Evolutionary conservation across 371 early-diverging fungal species (phyloP), one percentile per base, ranked within the genome.

Genomic region (Syncephalis plumigaleata): DNA sequence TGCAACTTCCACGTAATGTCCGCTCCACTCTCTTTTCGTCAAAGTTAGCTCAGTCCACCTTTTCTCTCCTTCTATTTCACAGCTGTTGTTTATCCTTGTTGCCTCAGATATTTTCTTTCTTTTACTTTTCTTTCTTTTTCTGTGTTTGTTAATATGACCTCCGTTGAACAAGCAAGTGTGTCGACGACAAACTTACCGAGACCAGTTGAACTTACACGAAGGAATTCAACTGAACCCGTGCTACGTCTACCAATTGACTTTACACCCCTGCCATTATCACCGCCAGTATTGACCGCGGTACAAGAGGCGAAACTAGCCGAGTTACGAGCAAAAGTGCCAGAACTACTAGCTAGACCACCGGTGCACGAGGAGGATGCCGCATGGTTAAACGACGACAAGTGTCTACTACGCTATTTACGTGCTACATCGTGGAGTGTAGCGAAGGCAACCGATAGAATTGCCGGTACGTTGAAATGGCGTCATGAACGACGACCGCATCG

Each of bases 381-480:
- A 1, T 79, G 73, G 60, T 52, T 73, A 23, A 66, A 70, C 15
- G 72, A 77, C 1, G 31, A 31, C 11, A 56, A 52, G 23, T 75
- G 77, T 15, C 55, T 79, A 20, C 63, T 79, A 27, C 65, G 86
- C 11, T 89, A 85, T 52, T 58, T 90, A 61, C 70, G 81, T 13
- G 85, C 88, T 8, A 67, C 77, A 47, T 81, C 81, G 51, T 83
- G 83, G 81, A 65, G 81, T 50, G 52, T 60, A 18, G 64, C 60
- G 44, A 67, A 71, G 26, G 71, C 88, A 22, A 65, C 67, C 21
- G 65, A 58, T 31, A 69, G 83, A 47, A 57, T 92, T 20, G 69
- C 70, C 47, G 68, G 64, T 25, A 78, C 87, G 0, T 58, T 92
- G 9, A 56, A 59, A 44, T 92, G 93, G 93, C 71, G 80, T 38